Evolutionary conservation across 768 basidiomycete genomes (phyloP).

Genomic region (Boletus rufocinnamomeus): DNA sequence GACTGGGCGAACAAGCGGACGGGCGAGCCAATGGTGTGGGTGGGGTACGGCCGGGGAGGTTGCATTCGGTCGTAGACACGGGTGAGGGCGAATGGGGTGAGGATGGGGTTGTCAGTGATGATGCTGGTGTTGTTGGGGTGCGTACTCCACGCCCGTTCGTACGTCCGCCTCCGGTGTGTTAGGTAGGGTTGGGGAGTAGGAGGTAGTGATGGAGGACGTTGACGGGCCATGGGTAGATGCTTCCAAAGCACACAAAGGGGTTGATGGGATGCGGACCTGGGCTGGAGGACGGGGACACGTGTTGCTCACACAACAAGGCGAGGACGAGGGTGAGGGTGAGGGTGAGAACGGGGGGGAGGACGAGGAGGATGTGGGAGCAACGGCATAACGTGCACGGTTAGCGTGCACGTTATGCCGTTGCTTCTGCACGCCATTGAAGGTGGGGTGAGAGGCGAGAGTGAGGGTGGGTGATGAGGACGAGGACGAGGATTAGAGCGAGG

Average conservation of each 20-base stretch:
- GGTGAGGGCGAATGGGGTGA: neutral
- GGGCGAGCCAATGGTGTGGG: conserved; percentile 52
- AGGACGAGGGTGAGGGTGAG: no score
- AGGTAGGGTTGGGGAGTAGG: conserved; percentile 47
- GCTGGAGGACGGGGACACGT: neutral
- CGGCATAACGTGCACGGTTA: no score
- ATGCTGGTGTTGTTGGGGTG: neutral
- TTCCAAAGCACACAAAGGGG: conserved; percentile 60
- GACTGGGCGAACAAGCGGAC: conserved; percentile 57
- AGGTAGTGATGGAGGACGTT: conserved; percentile 67
- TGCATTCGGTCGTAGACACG: conserved; percentile 27
- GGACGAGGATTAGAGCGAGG: no score
- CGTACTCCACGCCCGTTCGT: neutral
- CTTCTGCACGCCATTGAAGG: no score
- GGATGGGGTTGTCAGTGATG: neutral
- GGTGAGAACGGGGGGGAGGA: no score
- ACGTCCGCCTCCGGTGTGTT: conserved; percentile 16
- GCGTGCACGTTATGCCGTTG: no score
- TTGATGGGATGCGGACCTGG: conserved; percentile 38
- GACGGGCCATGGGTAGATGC: conserved; percentile 65
- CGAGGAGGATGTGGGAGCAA: no score
- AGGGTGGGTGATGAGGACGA: no score
- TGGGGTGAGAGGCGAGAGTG: no score
- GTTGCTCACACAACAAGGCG: conserved; percentile 41
- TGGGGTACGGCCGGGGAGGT: conserved; percentile 43